phyloP scores from a whole-genome alignment of 2,329 filamentous ascomycete genomes.

The Sporothrix phasma region DNA sequence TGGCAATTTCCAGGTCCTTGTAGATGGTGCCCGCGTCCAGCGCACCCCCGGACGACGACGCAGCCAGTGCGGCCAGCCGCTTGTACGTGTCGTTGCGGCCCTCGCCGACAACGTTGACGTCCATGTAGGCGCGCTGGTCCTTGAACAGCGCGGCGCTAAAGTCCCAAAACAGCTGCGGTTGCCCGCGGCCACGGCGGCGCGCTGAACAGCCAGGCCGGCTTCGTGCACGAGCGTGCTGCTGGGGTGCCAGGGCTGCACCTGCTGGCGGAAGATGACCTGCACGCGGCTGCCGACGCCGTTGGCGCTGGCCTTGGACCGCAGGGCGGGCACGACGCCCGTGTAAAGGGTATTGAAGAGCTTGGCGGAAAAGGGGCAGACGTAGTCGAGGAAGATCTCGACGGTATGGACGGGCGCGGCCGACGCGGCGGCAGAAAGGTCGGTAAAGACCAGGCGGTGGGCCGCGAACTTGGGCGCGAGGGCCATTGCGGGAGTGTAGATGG shows the following conservation, averaged over 20 bases:
- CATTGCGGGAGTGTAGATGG: conserved; percentile 38
- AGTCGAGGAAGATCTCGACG: conserved; percentile 68
- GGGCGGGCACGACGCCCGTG: conserved; percentile 51
- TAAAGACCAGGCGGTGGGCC: conserved; percentile 54
- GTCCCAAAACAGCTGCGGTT: conserved; percentile 63
- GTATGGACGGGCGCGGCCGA: conserved; percentile 44
- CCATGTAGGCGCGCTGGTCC: conserved; percentile 70
- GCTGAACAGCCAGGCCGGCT: conserved; percentile 71
- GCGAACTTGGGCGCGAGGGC: conserved; percentile 69
- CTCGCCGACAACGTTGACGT: conserved; percentile 75
- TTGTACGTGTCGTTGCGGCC: conserved; percentile 74
- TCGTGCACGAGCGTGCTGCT: conserved; percentile 74
- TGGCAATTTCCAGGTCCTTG: conserved; percentile 55
- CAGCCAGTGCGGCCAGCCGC: conserved; percentile 66
- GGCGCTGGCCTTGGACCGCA: conserved; percentile 53
- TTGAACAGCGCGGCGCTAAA: conserved; percentile 60
- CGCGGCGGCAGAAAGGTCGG: conserved; percentile 26
- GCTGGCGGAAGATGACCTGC: conserved; percentile 76
- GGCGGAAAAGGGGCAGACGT: conserved; percentile 69
- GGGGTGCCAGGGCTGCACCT: conserved; percentile 93
- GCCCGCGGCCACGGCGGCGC: conserved; percentile 33
- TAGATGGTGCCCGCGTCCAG: conserved; percentile 63
- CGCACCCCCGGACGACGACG: conserved; percentile 54
- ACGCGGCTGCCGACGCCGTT: conserved; percentile 42
- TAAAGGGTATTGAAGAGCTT: conserved; percentile 69